phyloP scores from a whole-genome alignment of 2,329 filamentous ascomycete species.

The Beauveria australis region DNA sequence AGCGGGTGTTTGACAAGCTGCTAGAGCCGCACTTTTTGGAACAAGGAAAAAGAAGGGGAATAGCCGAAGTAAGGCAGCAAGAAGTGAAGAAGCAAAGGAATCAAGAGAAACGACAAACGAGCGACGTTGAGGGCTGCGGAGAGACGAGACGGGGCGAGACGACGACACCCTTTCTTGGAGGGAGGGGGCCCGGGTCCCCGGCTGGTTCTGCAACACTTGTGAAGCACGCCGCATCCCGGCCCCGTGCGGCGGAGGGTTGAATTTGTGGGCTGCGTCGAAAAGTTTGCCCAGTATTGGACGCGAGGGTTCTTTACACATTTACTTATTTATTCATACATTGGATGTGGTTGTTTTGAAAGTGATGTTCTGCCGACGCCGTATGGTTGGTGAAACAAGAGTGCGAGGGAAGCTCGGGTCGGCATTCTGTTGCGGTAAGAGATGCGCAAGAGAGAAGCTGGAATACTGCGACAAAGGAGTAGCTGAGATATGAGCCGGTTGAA shows the following conservation, averaged over 20 bases:
- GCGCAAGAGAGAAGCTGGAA: background rate
- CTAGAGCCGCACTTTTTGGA: background rate
- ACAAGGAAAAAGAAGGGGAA: background rate
- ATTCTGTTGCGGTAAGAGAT: background rate
- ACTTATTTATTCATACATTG: too few relatives aligned
- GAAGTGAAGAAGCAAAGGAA: background rate
- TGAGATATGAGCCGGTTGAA: too few relatives aligned
- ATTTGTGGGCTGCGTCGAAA: background rate
- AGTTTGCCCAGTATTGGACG: background rate
- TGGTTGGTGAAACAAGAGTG: background rate
- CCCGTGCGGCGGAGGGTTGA: background rate
- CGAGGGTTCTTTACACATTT: background rate
- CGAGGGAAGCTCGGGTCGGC: background rate
- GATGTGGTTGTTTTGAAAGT: background rate
- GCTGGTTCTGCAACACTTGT: constrained; percentile 9
- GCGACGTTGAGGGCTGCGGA: background rate
- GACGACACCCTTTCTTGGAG: background rate
- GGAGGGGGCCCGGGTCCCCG: background rate
- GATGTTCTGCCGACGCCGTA: background rate
- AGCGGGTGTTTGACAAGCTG: constrained; percentile 7
- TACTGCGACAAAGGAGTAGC: too few relatives aligned
- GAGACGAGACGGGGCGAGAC: background rate
- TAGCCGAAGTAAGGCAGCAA: background rate
- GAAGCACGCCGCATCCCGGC: constrained; percentile 6
- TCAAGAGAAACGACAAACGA: background rate